phyloP scores from a whole-genome alignment of 805 yeast species.

The Wickerhamiella galacta region DNA sequence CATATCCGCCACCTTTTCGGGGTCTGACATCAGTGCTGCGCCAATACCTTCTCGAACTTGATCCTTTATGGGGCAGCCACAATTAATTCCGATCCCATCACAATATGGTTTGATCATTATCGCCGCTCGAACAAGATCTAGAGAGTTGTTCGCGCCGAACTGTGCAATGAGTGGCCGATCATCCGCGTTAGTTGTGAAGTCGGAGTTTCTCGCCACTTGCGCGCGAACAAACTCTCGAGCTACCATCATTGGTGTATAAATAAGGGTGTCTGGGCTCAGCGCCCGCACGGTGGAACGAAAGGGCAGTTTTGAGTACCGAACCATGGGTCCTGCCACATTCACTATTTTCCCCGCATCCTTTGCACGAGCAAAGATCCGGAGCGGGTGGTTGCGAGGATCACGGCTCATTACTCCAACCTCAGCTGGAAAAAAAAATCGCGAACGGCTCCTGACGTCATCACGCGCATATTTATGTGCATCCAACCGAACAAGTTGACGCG shows the following conservation, averaged over 20 bases:
- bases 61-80: slow-evolving; percentile 95
- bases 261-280: slow-evolving; percentile 53
- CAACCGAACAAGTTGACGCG: no score
- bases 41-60: slow-evolving; percentile 94
- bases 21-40: slow-evolving; percentile 79
- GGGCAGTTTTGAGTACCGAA: slow-evolving; percentile 84
- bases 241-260: slow-evolving; percentile 89
- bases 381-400: slow-evolving; percentile 34
- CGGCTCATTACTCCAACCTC: slow-evolving; percentile 15
- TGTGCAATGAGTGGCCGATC: slow-evolving; percentile 73
- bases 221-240: slow-evolving; percentile 90
- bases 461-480: no score
- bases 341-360: slow-evolving; percentile 35
- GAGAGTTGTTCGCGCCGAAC: slow-evolving; percentile 74
- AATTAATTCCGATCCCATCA: slow-evolving; percentile 87
- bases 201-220: slow-evolving; percentile 61
- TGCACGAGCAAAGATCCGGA: slow-evolving; percentile 34
- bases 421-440: neutral
- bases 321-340: slow-evolving; percentile 86
- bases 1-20: slow-evolving; percentile 68
- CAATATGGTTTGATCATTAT: slow-evolving; percentile 81
- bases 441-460: neutral
- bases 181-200: slow-evolving; percentile 58
- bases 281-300: slow-evolving; percentile 67
- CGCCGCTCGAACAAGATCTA: slow-evolving; percentile 66